Conservation (phyloP, 2,329 filamentous ascomycete genomes). For the Lasiodiplodia citricola region DNA sequence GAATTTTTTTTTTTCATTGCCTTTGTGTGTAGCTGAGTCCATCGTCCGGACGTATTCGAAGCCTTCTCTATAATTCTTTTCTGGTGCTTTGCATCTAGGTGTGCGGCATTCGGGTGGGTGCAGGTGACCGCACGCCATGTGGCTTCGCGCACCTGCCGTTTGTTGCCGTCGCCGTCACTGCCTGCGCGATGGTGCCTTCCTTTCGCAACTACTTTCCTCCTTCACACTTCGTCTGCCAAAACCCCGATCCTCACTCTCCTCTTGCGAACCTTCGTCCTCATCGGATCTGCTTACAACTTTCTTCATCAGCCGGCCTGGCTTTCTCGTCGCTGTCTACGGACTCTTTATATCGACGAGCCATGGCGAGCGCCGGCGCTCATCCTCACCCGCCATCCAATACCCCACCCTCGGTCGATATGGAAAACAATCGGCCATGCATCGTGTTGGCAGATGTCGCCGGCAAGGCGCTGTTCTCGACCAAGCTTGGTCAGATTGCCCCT, state of each 20-base stretch:
- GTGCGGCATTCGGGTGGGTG: background rate
- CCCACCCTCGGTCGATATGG: background rate
- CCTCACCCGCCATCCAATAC: background rate
- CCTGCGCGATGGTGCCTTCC: background rate
- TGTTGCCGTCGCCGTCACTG: background rate
- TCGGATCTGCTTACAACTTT: background rate
- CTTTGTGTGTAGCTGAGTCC: too few species aligned
- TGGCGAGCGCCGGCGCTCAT: constrained; percentile 5
- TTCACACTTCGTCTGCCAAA: background rate
- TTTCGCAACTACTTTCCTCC: too few species aligned
- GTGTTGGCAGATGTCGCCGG: background rate
- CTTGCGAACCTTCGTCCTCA: background rate
- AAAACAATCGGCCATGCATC: background rate
- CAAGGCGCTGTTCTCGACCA: constrained; percentile 23
- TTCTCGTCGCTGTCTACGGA: background rate
- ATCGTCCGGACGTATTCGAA: too few species aligned
- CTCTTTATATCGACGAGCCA: background rate
- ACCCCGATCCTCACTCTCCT: background rate
- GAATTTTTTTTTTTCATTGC: too few species aligned
- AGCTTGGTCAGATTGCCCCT: background rate
- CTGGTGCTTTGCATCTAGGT: too few species aligned
- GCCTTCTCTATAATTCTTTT: too few species aligned
- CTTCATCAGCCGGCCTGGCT: background rate
- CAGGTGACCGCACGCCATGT: background rate
- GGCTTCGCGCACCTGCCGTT: background rate